A percentile compares a stretch with the other conserved stretches of the same genome.
phyloP scores from a whole-genome alignment of 1,139 yeast species.

The Spencermartinsiella ligniputridi region DNA sequence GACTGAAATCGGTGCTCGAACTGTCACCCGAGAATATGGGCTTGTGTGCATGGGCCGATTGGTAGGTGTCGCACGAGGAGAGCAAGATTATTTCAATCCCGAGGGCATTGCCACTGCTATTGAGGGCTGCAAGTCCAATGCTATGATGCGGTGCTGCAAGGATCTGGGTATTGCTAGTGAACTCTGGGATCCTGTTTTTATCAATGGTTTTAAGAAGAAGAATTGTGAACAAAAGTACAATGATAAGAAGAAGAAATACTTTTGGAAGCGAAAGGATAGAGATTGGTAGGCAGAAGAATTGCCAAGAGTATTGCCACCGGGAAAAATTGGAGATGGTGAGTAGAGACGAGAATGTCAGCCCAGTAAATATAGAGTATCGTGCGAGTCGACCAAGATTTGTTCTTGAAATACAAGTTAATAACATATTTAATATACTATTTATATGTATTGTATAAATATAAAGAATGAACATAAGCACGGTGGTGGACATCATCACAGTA shows the following conservation, averaged over 20 bases:
- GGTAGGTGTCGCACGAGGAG: constrained; percentile 92
- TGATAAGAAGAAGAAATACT: constrained; percentile 71
- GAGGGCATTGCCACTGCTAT: constrained; percentile 91
- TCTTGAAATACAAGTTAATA: background rate
- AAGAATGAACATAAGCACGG: too few relatives aligned
- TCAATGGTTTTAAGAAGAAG: constrained; percentile 69
- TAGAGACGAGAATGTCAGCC: too few relatives aligned
- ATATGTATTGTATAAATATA: constrained; percentile 4
- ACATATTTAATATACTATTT: constrained; percentile 1
- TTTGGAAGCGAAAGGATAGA: constrained; percentile 76
- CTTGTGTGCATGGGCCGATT: constrained; percentile 81
- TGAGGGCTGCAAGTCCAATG: constrained; percentile 96
- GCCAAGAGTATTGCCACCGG: too few relatives aligned
- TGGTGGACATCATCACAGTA: too few relatives aligned
- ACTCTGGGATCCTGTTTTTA: constrained; percentile 93
- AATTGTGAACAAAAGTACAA: constrained; percentile 81
- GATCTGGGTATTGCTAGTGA: constrained; percentile 96
- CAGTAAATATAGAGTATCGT: too few relatives aligned
- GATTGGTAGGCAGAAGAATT: constrained; percentile 36
- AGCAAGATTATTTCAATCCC: constrained; percentile 85
- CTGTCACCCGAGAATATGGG: constrained; percentile 85
- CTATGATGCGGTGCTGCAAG: constrained; percentile 95
- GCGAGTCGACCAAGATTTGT: background rate
- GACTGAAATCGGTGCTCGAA: constrained; percentile 59
- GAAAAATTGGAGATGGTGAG: too few relatives aligned